Conservation (phyloP, 345 rosid species). For the Luvunga scandens region DNA sequence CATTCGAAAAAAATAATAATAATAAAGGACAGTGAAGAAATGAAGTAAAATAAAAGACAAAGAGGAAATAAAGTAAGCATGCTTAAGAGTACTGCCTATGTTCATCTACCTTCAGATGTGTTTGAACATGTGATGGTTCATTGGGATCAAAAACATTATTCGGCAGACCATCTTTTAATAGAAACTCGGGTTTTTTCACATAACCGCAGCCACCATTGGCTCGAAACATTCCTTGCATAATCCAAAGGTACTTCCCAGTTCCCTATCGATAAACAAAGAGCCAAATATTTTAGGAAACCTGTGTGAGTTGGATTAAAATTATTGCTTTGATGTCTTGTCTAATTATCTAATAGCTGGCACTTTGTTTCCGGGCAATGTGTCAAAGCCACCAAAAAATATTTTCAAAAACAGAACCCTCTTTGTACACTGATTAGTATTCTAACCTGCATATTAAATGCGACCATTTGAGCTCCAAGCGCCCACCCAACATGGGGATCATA, state of each 20-base stretch:
- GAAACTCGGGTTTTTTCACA: slow-evolving; percentile 71
- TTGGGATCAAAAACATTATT: slow-evolving; percentile 50
- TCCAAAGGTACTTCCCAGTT: slow-evolving; percentile 61
- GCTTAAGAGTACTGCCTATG: not conserved
- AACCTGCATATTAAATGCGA: slow-evolving; percentile 99
- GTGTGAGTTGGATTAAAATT: not conserved
- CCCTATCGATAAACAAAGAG: slow-evolving; percentile 38
- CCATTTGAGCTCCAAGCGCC: slow-evolving; percentile 99
- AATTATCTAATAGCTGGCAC: not conserved
- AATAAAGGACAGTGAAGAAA: too few relatives aligned
- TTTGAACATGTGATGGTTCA: slow-evolving; percentile 33
- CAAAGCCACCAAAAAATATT: not conserved
- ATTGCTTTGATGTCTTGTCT: not conserved
- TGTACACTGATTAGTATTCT: not conserved
- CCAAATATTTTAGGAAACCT: not conserved
- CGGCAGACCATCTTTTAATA: slow-evolving; percentile 33
- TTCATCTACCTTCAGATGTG: slow-evolving; percentile 47
- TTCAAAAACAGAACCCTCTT: not conserved
- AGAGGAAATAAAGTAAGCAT: not conserved
- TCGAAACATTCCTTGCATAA: slow-evolving; percentile 89
- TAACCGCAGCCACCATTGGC: slow-evolving; percentile 87
- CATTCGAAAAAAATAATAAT: not conserved
- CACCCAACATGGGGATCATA: slow-evolving; percentile 82
- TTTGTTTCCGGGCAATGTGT: not conserved
- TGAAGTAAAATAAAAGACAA: too few relatives aligned